Evolutionary conservation across 441 rosid species (phyloP), one percentile per base, ranked within the genome.

Genomic region (Aleurites moluccanus): DNA sequence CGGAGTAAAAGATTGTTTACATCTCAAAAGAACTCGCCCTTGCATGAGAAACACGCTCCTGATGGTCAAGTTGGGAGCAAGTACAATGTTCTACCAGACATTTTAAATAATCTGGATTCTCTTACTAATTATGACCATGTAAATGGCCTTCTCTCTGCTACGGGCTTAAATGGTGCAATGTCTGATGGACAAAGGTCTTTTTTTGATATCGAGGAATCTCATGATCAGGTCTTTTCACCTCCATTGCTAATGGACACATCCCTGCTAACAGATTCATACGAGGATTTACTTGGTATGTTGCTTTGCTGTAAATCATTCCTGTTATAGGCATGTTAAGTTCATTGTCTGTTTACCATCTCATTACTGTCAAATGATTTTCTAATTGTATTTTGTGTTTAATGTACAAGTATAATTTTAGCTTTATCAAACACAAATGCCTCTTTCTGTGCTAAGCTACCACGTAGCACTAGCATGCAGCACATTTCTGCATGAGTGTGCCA

Each of bases 221-320:
- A 82, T 75, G 91, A 88, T 79, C 91, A 90, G 86, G 98, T 90
- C 70, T 91, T 92, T 78, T 96, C 99, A 13, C 98, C 99, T 61
- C 99, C 96, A 83, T 80, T 96, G 78, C 84, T 96, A 52, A 85
- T 92, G 91, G 98, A 96, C 72, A 78, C 93, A 28, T 86, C 93
- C 50, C 69, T 96, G 68, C 81, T 92, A 70, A 81, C 89, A 5
- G 98, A 92, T 81, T 61, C 93, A 42, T 94, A 90, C 44, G 99
- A 96, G 80, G 98, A 96, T 85, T 87, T 96, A 74, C 89, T 96
- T 30, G 99, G 99, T 96, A 89, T 76, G 85, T 73, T 75, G 21
- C 66, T 74, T 74, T 35, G 42, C 57, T 28, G 45, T 60, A 45
- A 61, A 53, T 8, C 35, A 14, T 21, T 70, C 47, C 65, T 45